Percentiles rank a stretch among this genome's conserved stretches.
phyloP scores from a whole-genome alignment of 1,284 basidiomycete genomes.

The Ganoderma sp. region DNA sequence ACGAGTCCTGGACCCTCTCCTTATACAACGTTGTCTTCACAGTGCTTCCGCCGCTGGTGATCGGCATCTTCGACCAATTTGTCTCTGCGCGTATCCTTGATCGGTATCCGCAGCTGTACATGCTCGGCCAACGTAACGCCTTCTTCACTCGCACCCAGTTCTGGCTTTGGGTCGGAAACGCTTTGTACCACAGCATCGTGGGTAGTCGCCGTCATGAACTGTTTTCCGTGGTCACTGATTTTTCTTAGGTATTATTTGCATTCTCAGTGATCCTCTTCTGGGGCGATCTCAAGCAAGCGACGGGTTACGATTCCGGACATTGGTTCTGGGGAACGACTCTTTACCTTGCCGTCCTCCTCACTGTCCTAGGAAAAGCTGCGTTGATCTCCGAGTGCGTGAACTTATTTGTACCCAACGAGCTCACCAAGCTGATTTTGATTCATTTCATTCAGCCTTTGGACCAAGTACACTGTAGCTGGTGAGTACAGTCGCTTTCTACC shows the following conservation, averaged over 20 bases:
- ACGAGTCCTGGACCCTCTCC: conserved; percentile 98
- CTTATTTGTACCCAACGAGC: conserved; percentile 2
- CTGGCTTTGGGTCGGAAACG: conserved; percentile 96
- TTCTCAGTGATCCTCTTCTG: conserved; percentile 93
- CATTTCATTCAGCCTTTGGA: conserved; percentile 82
- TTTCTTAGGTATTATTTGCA: conserved; percentile 75
- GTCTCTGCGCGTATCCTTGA: conserved; percentile 96
- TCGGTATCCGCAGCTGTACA: conserved; percentile 96
- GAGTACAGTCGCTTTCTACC: conserved; percentile 26
- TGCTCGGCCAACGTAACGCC: conserved; percentile 87
- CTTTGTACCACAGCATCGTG: conserved; percentile 92
- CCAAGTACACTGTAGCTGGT: conserved; percentile 96
- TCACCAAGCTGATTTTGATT: conserved; percentile 24
- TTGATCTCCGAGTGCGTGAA: conserved; percentile 90
- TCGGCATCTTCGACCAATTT: conserved; percentile 98
- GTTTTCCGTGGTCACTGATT: conserved; percentile 3
- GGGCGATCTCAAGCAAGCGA: conserved; percentile 83
- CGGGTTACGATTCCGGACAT: conserved; percentile 87
- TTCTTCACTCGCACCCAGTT: conserved; percentile 93
- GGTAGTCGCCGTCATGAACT: conserved; percentile 41
- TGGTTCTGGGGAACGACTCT: conserved; percentile 99
- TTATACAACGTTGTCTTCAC: conserved; percentile 95
- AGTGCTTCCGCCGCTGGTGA: conserved; percentile 94
- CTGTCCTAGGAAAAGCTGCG: conserved; percentile 97
- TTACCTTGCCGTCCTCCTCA: conserved; percentile 91